phyloP scores from a whole-genome alignment of 129 eudicot species.

The Escallonia herrerae region DNA sequence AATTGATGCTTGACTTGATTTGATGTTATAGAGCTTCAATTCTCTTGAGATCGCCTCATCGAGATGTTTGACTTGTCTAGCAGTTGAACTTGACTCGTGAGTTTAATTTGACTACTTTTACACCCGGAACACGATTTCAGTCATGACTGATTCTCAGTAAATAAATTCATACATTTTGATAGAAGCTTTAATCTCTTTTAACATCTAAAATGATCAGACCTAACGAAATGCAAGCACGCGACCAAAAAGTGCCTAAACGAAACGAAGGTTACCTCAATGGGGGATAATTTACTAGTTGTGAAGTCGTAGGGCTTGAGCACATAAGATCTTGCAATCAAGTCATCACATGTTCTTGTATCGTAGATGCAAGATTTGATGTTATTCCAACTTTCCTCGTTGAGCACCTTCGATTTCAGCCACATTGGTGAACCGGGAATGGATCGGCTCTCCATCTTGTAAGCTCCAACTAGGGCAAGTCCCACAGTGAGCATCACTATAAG shows the following conservation, averaged over 20 bases:
- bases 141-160: too few relatives aligned
- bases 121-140: too few relatives aligned
- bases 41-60: too few relatives aligned
- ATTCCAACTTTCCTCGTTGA: constrained; percentile 24
- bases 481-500: constrained; percentile 31
- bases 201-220: too few relatives aligned
- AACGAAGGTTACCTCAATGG: constrained; percentile 30
- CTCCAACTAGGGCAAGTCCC: constrained; percentile 35
- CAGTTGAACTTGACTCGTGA: too few relatives aligned
- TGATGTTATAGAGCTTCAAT: too few relatives aligned
- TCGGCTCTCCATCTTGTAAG: constrained; percentile 22
- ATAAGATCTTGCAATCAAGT: constrained; percentile 23
- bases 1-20: too few relatives aligned
- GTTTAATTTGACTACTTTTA: too few relatives aligned
- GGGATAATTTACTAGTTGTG: constrained; percentile 21
- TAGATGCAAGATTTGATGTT: constrained; percentile 38
- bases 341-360: constrained; percentile 33
- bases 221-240: not conserved
- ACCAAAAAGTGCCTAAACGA: not conserved
- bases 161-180: too few relatives aligned
- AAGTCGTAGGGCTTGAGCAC: constrained; percentile 22
- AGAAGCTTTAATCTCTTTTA: too few relatives aligned
- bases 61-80: too few relatives aligned
- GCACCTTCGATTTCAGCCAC: constrained; percentile 29
- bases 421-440: constrained; percentile 34